Evolutionary conservation across 2,329 filamentous ascomycete species (phyloP).

Genomic region (Chalaropsis ovoidea): DNA sequence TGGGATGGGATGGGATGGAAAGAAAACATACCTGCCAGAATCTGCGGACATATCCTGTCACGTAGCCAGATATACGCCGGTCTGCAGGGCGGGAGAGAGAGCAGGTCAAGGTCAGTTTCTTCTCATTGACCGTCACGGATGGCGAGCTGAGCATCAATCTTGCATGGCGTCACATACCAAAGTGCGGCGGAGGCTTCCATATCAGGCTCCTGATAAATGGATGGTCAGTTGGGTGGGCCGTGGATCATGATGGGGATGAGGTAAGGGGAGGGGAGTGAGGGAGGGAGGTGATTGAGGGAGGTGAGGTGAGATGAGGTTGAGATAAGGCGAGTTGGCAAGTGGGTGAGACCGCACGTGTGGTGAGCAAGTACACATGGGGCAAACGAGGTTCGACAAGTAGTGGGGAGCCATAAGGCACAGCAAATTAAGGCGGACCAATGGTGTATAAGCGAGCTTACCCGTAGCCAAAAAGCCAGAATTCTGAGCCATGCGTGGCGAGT

Average conservation of each 20-base stretch:
- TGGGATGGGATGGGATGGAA: background rate
- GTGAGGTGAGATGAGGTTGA: too few relatives aligned
- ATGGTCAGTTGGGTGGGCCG: background rate
- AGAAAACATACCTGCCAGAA: constrained; percentile 88
- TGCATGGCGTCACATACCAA: constrained; percentile 48
- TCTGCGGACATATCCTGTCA: constrained; percentile 82
- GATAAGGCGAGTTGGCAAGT: too few relatives aligned
- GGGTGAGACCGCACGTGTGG: too few relatives aligned
- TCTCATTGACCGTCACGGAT: background rate
- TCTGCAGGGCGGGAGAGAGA: constrained; percentile 43
- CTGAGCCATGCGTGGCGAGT: constrained; percentile 37
- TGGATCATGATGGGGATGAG: too few relatives aligned
- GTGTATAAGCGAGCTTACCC: constrained; percentile 49
- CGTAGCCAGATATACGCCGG: constrained; percentile 74
- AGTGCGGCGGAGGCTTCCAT: constrained; percentile 96
- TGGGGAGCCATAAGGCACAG: background rate
- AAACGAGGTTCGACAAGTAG: too few relatives aligned
- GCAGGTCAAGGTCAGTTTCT: constrained; percentile 17
- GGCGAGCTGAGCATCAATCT: background rate
- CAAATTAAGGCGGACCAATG: background rate
- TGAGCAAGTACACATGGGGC: background rate
- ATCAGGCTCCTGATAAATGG: constrained; percentile 60
- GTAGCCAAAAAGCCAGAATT: constrained; percentile 96
- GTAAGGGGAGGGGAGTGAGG: too few relatives aligned
- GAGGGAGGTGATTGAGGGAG: too few relatives aligned